Evolutionary conservation across 805 yeast species (phyloP).

Genomic region (Maudiozyma bulderi): DNA sequence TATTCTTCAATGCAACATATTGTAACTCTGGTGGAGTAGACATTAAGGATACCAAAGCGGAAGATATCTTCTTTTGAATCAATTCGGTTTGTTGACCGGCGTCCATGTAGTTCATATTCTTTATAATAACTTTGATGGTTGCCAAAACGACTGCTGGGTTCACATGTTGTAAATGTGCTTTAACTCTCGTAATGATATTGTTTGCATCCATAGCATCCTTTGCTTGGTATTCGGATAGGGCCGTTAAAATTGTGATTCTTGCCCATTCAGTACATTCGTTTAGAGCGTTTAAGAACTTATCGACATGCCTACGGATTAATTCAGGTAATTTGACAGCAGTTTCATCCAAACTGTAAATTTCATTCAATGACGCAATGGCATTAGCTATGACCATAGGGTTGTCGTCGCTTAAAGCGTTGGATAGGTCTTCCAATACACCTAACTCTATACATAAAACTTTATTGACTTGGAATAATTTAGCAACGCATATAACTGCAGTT

Average conservation of each 20-base stretch:
- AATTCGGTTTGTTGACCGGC: constrained; percentile 4
- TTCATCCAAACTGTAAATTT: constrained; percentile 63
- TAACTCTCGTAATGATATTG: constrained; percentile 78
- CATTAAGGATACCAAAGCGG: constrained; percentile 80
- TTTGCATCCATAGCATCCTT: constrained; percentile 54
- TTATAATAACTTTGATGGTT: constrained; percentile 69
- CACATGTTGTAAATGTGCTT: constrained; percentile 94
- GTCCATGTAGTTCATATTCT: constrained; percentile 47
- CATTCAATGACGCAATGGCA: constrained; percentile 76
- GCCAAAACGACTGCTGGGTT: constrained; percentile 90
- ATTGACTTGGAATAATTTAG: constrained; percentile 82
- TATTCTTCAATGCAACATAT: constrained; percentile 84
- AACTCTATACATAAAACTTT: constrained; percentile 74
- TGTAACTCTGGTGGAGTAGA: constrained; percentile 91
- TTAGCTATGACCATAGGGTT: constrained; percentile 98
- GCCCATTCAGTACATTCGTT: constrained; percentile 99
- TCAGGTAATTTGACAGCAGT: constrained; percentile 36
- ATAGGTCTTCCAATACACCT: constrained; percentile 67
- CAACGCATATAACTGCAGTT: constrained; percentile 96
- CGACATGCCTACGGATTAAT: constrained; percentile 33
- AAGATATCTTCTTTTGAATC: constrained; percentile 60
- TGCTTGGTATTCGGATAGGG: constrained; percentile 64
- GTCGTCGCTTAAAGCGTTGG: constrained; percentile 64
- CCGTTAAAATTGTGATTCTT: constrained; percentile 76
- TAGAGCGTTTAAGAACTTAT: constrained; percentile 67